Conservation (phyloP, 2,329 filamentous ascomycete genomes). For the Colletotrichum graminicola region DNA sequence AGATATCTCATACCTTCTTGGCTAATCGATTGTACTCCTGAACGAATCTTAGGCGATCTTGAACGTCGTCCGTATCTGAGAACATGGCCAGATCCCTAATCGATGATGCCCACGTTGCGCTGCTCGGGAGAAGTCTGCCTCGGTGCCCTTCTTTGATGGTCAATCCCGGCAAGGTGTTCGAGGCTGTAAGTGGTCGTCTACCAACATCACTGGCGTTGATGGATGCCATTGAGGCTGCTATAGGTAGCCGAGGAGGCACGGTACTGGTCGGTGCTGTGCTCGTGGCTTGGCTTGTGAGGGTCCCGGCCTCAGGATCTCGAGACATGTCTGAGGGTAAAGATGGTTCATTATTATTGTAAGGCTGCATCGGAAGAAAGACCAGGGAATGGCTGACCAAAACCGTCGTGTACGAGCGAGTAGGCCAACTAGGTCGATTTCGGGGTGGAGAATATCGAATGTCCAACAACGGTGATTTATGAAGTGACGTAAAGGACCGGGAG, state of each 20-base stretch:
- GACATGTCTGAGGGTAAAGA: slow-evolving; percentile 43
- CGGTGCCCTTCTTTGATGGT: slow-evolving; percentile 39
- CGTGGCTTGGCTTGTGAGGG: slow-evolving; percentile 24
- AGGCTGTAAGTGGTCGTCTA: slow-evolving; percentile 14
- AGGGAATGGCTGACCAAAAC: slow-evolving; percentile 22
- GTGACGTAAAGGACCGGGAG: background rate
- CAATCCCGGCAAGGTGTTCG: slow-evolving; percentile 43
- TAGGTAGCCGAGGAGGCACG: slow-evolving; percentile 15
- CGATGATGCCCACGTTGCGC: slow-evolving; percentile 70
- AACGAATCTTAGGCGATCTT: slow-evolving; percentile 62
- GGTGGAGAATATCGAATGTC: background rate
- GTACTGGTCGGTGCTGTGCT: slow-evolving; percentile 40
- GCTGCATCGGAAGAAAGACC: slow-evolving; percentile 47
- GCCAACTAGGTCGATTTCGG: background rate
- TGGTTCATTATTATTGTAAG: slow-evolving; percentile 47
- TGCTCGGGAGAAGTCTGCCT: slow-evolving; percentile 53
- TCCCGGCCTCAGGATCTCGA: slow-evolving; percentile 43
- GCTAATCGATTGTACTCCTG: slow-evolving; percentile 72
- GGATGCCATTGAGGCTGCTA: slow-evolving; percentile 10
- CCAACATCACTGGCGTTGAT: background rate
- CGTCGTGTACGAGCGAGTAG: background rate
- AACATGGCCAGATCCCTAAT: slow-evolving; percentile 62
- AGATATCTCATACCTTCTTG: slow-evolving; percentile 59
- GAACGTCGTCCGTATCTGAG: slow-evolving; percentile 63
- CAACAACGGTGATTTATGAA: background rate